Evolutionary conservation across 345 rosid species (phyloP), one percentile per base, ranked within the genome.

Genomic region (Erodium maritimum): DNA sequence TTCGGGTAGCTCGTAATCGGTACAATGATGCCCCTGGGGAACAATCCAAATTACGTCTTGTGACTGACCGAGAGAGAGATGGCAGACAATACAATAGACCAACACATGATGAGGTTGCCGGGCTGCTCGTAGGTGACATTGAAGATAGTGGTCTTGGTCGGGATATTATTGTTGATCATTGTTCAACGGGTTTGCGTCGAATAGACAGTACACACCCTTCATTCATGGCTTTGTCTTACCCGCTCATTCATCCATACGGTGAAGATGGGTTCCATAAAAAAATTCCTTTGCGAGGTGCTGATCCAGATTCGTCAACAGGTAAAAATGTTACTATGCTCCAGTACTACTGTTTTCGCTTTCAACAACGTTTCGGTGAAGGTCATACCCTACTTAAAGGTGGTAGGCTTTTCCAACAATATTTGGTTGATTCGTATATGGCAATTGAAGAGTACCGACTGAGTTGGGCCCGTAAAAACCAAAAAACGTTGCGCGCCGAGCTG

Each of bases 151-250:
- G 24, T n/a, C 10, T 33, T 5, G 11, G n/a, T 4, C 17, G 60
- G 17, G 60, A 57, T 29, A 17, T 57, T 9, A 25, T 57, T 8
- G 21, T 57, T 2, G 46, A 57, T 9, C 60, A 57, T 33, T 7
- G 7, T 6, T 23, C 19, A 19, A 23, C 19, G 0, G 42, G 53
- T 0, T 18, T 66, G 0, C 21, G 59, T 17, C 17, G n/a, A 5
- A 53, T 66, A 0, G 53, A 42, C 22, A 22, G 11, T 14, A 3
- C 29, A 17, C 64, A 66, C 42, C 54, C 23, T 0, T 18, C 7
- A 1, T 54, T 34, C 5, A 60, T 66, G 56, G 56, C 62, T 17
- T 5, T 65, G 46, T 56, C 58, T 14, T 65, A 57, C 25, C 68
- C 68, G 5, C 19, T 57, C 0, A 17, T 58, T 5, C 37, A 29